Evolutionary conservation across 2,329 filamentous ascomycete genomes (phyloP).

Genomic region (Calonectria pseudoreteaudii): DNA sequence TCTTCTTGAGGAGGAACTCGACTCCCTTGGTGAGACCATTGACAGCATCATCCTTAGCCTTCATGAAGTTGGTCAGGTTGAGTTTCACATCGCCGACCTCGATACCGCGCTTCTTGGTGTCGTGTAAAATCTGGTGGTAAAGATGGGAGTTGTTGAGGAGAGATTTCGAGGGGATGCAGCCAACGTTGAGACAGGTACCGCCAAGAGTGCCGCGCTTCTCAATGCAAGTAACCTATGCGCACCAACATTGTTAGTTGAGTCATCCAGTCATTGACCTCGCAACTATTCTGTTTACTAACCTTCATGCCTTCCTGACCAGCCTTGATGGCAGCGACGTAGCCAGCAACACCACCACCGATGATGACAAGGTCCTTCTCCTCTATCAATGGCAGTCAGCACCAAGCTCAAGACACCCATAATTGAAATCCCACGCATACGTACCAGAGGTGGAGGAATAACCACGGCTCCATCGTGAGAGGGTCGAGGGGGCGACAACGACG

Average conservation of each 20-base stretch:
- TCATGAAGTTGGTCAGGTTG: conserved; percentile 96
- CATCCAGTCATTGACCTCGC: conserved; percentile 19
- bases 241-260: conserved; percentile 32
- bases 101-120: conserved; percentile 97
- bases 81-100: conserved; percentile 97
- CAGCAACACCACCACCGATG: conserved; percentile 97
- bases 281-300: conserved; percentile 59
- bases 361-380: conserved; percentile 97
- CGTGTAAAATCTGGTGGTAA: conserved; percentile 96
- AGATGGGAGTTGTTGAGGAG: conserved; percentile 99
- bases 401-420: conserved; percentile 12
- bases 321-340: conserved; percentile 99
- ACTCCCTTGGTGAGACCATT: conserved; percentile 93
- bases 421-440: conserved; percentile 49
- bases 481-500: conserved; percentile 57
- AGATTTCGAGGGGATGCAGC: conserved; percentile 99
- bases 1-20: conserved; percentile 99
- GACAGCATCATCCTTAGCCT: conserved; percentile 96
- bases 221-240: conserved; percentile 86
- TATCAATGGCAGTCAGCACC: conserved; percentile 51
- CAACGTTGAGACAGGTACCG: conserved; percentile 98
- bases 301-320: conserved; percentile 97
- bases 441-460: conserved; percentile 70
- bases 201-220: conserved; percentile 97
- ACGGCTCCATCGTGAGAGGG: conserved; percentile 66